phyloP scores from a whole-genome alignment of 2,329 filamentous ascomycete species.

The Podosphaera fusca region DNA sequence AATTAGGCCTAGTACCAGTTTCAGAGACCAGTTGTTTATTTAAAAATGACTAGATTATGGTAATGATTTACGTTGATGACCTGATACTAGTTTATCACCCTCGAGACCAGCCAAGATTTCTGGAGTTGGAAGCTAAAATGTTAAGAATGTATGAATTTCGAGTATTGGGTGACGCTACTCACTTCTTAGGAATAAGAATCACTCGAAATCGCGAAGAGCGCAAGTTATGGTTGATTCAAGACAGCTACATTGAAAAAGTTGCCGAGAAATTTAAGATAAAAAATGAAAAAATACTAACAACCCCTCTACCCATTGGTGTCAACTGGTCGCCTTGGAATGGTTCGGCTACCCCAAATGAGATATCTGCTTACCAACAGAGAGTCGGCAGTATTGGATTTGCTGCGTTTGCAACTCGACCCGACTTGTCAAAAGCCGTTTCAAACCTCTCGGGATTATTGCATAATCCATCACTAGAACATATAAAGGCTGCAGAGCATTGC shows the following conservation, averaged over 20 bases:
- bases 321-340: too few relatives aligned
- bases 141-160: background rate
- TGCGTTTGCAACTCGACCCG: background rate
- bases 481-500: too few relatives aligned
- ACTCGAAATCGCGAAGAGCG: too few relatives aligned
- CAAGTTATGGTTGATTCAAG: too few relatives aligned
- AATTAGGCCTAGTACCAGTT: background rate
- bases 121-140: background rate
- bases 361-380: background rate
- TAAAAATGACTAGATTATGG: background rate
- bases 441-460: background rate
- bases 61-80: constrained; percentile 1
- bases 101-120: background rate
- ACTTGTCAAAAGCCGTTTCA: background rate
- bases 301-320: background rate
- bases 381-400: background rate
- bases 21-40: too few relatives aligned
- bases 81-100: background rate
- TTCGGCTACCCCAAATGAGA: background rate
- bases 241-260: background rate
- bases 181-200: too few relatives aligned
- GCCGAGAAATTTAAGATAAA: background rate
- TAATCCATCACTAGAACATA: too few relatives aligned
- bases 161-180: background rate
- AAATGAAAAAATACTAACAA: background rate